phyloP scores from a whole-genome alignment of 2,329 filamentous ascomycete species.

The Clonostachys sp. region DNA sequence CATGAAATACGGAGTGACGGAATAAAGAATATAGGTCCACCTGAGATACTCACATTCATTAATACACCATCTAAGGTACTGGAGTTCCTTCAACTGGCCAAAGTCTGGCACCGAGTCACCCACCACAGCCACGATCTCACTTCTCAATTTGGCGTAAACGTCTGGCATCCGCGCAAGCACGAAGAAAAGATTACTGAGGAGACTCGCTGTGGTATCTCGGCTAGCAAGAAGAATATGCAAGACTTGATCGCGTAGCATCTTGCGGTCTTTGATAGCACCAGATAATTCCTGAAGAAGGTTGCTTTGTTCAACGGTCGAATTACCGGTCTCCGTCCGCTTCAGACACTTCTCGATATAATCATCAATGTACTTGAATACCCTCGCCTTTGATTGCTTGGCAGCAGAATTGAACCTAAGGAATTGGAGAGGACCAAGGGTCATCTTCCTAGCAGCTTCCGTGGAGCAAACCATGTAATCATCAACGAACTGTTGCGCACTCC shows the following conservation, averaged over 20 bases:
- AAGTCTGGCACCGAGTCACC: conserved; percentile 33
- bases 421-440: conserved; percentile 23
- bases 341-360: conserved; percentile 33
- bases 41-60: conserved; percentile 44
- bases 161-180: conserved; percentile 31
- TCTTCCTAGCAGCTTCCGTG: conserved; percentile 20
- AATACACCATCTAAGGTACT: conserved; percentile 50
- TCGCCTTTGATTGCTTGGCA: conserved; percentile 17
- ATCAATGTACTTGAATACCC: conserved; percentile 32
- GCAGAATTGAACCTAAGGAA: conserved; percentile 15
- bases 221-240: conserved; percentile 38
- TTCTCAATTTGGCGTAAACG: conserved; percentile 38
- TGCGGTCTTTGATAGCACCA: conserved; percentile 33
- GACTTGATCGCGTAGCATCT: conserved; percentile 31
- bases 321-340: background rate
- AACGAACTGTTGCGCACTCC: conserved; percentile 25
- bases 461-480: conserved; percentile 26
- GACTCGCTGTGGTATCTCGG: conserved; percentile 39
- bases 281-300: conserved; percentile 38
- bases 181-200: conserved; percentile 36
- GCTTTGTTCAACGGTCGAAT: conserved; percentile 2
- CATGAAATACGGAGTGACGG: background rate
- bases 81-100: conserved; percentile 43
- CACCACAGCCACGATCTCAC: conserved; percentile 25
- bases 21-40: background rate